Evolutionary conservation across 768 basidiomycete species (phyloP), one percentile per base, ranked within the genome.

Genomic region (Naganishia friedmannii): DNA sequence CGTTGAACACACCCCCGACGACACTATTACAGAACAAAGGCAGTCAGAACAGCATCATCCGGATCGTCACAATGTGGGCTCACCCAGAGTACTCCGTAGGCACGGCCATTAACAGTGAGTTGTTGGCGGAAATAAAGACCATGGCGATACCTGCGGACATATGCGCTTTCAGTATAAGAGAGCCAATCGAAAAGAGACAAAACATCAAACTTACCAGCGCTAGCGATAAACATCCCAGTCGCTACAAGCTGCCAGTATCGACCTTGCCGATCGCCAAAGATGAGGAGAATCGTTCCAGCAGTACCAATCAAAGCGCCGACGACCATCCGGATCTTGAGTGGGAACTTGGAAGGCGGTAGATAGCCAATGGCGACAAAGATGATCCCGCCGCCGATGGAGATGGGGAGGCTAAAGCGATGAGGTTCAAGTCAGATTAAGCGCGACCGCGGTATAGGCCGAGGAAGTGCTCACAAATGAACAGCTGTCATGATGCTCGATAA

Each of bases 1-100:
- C 65, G 55, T 70, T 70, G 70, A 70, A 70, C n/a, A 66, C 54
- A 6, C 70, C 65, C 8, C 70, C 70, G 65, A 70, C 69, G 13
- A 70, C 69, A 32, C 69, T 68, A 42, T 1, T 6, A 13, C 7
- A 12, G 3, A 5, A 67, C 19, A 46, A 53, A 3, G 37, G 12
- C 3, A 48, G 31, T 45, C 23, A 46, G 26, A 13, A 45, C 10
- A 21, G 10, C 2, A 4, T 42, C 10, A 3, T 45, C 9, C 17
- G 26, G 5, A 2, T 9, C 9, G 46, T 10, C 15, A 29, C n/a
- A 9, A 17, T 26, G 32, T 5, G n/a, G 2, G 37, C 65, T 66
- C 28, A 66, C 65, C 65, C 68, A 5, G 68, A 60, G 48, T 69
- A 69, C 58, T 69, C 68, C 9, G 56, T 53, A 15, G 68, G 68